Evolutionary conservation across 805 yeast species (phyloP), one percentile per base, ranked within the genome.

Genomic region (Candida broadrunensis): DNA sequence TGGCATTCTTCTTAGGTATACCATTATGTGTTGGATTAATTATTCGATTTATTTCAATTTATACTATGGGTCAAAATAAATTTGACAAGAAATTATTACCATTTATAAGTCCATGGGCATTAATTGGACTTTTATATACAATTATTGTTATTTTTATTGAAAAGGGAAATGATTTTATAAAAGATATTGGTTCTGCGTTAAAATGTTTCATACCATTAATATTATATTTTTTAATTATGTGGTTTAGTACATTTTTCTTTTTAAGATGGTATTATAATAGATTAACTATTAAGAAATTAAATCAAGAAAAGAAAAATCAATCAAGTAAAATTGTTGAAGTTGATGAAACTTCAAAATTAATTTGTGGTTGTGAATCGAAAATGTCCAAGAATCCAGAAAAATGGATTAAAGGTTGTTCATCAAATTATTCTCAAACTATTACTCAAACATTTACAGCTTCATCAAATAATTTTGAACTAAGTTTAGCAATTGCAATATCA

Each of bases 361-460:
- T 60, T 12, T 72, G 77, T 56, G 73, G 71, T 7, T 72, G 77
- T 49, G 75, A 70, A 45, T 55, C 64, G 25, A 45, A 49, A 17
- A 26, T 35, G n/a, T 32, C 31, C 4, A 26, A 27, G 2, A 27
- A 16, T 18, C 39, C 47, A 27, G 35, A 30, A 7, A 55, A 51
- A 41, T 60, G 65, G 56, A 46, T 41, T 24, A 41, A 34, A 11
- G 48, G 55, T 20, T 70, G 77, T 47, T 47, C 60, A 32, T 75
- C 76, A 6, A 53, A 48, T 32, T 78, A 75, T 51, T 48, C 57
- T 6, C 60, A 62, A 24, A 68, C 70, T 4, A 57, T 69, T 25
- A 73, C 81, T 13, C 83, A 78, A 46, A 61, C 76, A 9, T 78
- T 78, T 49, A 75, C 81, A 3, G 80, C 81, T 12, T 75, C 82